phyloP scores from a whole-genome alignment of 345 rosid genomes.

The Gossypium arboreum region DNA sequence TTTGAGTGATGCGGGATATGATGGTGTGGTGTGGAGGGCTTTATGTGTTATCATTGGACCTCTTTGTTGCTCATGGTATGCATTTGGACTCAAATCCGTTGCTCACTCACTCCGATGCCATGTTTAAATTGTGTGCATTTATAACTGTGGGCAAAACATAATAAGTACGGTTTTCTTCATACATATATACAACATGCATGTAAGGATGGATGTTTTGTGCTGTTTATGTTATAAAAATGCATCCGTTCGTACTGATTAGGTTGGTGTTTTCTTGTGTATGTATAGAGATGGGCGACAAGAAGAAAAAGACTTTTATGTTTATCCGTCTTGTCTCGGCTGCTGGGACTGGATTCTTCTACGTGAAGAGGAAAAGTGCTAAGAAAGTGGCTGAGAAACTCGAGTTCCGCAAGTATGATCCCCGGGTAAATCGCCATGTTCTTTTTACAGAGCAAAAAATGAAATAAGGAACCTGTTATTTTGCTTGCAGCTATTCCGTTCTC shows the following conservation, averaged over 20 bases:
- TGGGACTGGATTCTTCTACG: slow-evolving; percentile 96
- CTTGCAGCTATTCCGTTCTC: background rate
- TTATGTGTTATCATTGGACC: background rate
- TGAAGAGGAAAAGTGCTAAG: slow-evolving; percentile 82
- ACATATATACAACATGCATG: background rate
- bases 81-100: background rate
- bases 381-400: slow-evolving; percentile 79
- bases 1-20: background rate
- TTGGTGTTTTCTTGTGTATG: background rate
- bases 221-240: background rate
- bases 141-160: background rate
- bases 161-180: background rate
- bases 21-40: background rate
- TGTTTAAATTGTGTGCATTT: background rate
- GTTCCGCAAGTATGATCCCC: slow-evolving; percentile 89
- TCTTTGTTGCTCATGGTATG: background rate
- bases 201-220: background rate
- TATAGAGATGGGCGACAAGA: slow-evolving; percentile 74
- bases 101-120: background rate
- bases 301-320: slow-evolving; percentile 86
- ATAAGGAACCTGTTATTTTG: slow-evolving; percentile 28
- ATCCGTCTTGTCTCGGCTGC: slow-evolving; percentile 91
- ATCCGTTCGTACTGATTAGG: slow-evolving; percentile 6
- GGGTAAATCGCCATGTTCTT: slow-evolving; percentile 88
- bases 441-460: slow-evolving; percentile 95